Percentiles rank a stretch among this genome's conserved stretches.
These are phyloP conservation scores for Calocera cornea DNA, from an alignment of 768 basidiomycete genomes.

Conservation along the genomic window DNA sequence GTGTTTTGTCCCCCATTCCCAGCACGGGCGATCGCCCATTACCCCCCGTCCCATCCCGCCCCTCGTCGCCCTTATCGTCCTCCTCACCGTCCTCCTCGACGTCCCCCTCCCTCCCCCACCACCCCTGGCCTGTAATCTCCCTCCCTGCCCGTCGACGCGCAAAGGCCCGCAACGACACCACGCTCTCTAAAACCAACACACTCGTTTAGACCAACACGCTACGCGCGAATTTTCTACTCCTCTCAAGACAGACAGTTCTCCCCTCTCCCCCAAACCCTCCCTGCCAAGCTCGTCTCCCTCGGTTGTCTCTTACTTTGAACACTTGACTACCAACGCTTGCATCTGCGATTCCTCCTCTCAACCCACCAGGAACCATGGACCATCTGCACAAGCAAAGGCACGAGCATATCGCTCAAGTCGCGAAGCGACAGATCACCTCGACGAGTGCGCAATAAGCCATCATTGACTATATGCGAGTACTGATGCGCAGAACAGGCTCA, in stretches of 20 bases:
- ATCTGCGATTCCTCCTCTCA: not conserved
- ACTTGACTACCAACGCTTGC: not conserved
- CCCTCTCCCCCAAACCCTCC: not conserved
- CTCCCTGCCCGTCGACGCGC: not conserved
- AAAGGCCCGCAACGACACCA: conserved; percentile 5
- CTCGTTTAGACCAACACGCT: conserved; percentile 6
- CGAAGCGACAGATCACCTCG: not conserved
- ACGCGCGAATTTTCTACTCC: not conserved
- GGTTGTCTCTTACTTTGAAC: not conserved
- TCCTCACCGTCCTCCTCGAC: not conserved
- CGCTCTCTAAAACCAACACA: not conserved
- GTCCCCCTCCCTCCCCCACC: not conserved
- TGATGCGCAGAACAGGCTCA: not conserved
- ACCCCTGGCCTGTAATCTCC: not conserved
- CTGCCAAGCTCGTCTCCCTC: not conserved
- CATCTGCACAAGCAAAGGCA: not conserved
- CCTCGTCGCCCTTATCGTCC: conserved; percentile 2
- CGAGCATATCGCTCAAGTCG: not conserved
- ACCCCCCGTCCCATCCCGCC: not conserved
- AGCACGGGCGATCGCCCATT: not conserved
- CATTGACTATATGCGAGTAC: not conserved
- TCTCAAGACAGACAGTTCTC: not conserved
- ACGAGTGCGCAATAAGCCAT: not conserved
- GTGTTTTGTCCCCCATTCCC: not conserved
- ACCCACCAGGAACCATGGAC: not conserved